Evolutionary conservation across 345 rosid genomes (phyloP), one percentile per base, ranked within the genome.

Genomic region (Nephelium lappaceum): DNA sequence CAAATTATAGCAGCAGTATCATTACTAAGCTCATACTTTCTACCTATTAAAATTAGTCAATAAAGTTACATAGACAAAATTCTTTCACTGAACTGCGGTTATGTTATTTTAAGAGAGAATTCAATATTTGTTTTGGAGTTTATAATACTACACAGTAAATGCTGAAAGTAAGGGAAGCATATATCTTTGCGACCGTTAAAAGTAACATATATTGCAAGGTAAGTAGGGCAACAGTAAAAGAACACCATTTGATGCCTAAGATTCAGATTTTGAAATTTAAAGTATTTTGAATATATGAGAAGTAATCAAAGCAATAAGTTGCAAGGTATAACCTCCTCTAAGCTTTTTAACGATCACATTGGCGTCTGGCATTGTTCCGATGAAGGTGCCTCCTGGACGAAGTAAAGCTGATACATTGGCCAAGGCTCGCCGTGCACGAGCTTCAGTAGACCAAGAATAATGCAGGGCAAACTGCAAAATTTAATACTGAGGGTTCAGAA

Each of bases 351-450:
- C 64, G 58, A 96, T 91, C 67, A 96, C 99, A 85, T 94, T 94
- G 57, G 98, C 98, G 88, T 94, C 99, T 74, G 98, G 98, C 99
- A 94, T 96, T 49, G 99, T 93, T 80, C 99, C 97, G 11, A 94
- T 91, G 84, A 94, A 93, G 42, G 84, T 88, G 71, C 99, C 98
- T 77, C 99, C 98, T 0, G 99, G 98, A 69, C 97, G 97, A 82
- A 96, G 99, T 78, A 96, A 81, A 77, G 98, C 92, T 42, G 99
- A 94, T 53, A 94, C 91, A 82, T 96, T 96, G 69, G 97, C 94
- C 86, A 96, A 86, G 71, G 99, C 98, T 79, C 94, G 90, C 21
- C 97, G 88, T 57, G 98, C 99, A 64, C 93, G 94, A 73, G 93
- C 91, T 82, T 93, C 98, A 60, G 98, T 93, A 75, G 97, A 93